These are phyloP conservation scores for Xylaria sp. DNA, from an alignment of 2,329 filamentous ascomycete species.

Conservation along the genomic window DNA sequence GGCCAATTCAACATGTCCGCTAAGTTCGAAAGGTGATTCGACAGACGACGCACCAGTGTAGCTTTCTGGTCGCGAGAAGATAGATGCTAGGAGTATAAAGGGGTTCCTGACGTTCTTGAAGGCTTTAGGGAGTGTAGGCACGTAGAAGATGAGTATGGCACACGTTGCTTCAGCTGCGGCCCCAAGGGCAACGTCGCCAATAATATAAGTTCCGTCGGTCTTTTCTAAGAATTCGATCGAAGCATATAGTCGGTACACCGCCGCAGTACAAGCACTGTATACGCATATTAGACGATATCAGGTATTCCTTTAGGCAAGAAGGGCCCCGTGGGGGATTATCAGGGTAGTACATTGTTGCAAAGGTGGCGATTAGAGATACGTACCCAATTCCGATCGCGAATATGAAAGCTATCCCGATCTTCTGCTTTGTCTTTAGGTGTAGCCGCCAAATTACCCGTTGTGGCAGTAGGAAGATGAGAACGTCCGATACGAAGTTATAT, in stretches of 20 bases:
- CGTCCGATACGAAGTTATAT: constrained; percentile 8
- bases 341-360: background rate
- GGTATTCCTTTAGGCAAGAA: background rate
- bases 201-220: background rate
- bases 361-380: background rate
- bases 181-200: constrained; percentile 7
- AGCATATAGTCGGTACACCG: constrained; percentile 18
- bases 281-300: background rate
- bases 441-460: constrained; percentile 23
- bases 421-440: constrained; percentile 11
- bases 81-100: background rate
- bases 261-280: constrained; percentile 16
- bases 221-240: background rate
- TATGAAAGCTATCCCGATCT: constrained; percentile 18
- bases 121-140: constrained; percentile 17
- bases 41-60: background rate
- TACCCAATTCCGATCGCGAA: constrained; percentile 22
- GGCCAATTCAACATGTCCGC: background rate
- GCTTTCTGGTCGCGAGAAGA: background rate
- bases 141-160: constrained; percentile 13
- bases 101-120: constrained; percentile 10
- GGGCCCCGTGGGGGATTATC: background rate
- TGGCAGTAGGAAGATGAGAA: constrained; percentile 21
- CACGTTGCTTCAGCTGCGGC: constrained; percentile 14
- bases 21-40: background rate